Evolutionary conservation across 257 asterid species (phyloP), one percentile per base, ranked within the genome.

Genomic region (Schizonepeta tenuifolia): DNA sequence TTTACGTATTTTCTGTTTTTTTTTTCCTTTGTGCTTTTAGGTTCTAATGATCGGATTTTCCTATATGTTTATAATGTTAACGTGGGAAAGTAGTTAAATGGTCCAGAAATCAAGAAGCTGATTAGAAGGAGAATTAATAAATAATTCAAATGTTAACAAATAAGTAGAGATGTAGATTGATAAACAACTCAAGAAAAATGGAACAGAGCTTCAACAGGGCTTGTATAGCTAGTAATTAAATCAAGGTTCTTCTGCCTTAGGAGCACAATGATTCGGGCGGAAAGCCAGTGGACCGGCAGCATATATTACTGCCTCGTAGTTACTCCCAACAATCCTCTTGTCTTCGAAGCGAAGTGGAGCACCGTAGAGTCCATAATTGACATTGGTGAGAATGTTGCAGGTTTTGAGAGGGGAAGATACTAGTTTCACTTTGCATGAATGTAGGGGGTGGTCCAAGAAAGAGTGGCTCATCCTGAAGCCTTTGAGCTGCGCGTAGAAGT

Each of bases 381-480:
- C 86, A 73, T 90, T 87, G 3, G 97, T 84, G 44, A 85, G 86
- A 65, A 80, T 72, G 62, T 87, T 84, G 66, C 97, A 93, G 26
- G 70, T 75, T 22, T 73, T 43, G 17, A 62, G 75, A 38, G 97
- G 96, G 8, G 97, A 93, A 13, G 93, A 85, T 21, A 93, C 95
- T 51, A 89, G 75, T 61, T 84, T 93, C 13, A 85, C 95, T 18
- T 77, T 82, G 87, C 98, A 93, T 3, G 98, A 74, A 22, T 93
- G 98, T 9, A 93, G 86, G 9, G 96, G 98, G 79, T 93, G 98
- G 78, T 93, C 98, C 84, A 93, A 78, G 76, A 86, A 75, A 63
- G 83, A 77, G 72, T 86, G 85, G 63, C 83, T 76, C 89, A 86
- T 83, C 85, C 83, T 86, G 87, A 89, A 87, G 11, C 92, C 96